Evolutionary conservation across 192 early-diverging fungal genomes (phyloP), one percentile per base, ranked within the genome.

Genomic region (Coemansia sp.): DNA sequence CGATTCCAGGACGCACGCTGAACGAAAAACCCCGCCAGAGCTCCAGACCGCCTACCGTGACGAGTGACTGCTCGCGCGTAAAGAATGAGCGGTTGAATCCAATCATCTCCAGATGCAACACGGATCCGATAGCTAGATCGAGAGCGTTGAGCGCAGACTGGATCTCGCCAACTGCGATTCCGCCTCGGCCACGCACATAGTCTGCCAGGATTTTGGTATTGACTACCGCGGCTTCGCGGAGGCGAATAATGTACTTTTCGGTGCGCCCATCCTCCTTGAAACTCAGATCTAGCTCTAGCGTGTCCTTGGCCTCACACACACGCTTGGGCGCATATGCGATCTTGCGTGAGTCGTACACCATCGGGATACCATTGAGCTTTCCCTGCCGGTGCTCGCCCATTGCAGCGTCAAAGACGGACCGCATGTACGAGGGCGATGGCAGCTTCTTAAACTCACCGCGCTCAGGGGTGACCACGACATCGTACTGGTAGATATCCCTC

Each of bases 1-100:
- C 93, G 20, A 72, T 43, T 31, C 91, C 85, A 7, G 95, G 94
- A 9, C 92, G 87, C 40, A 95, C 89, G 34, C 92, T 93, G 58
- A 97, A 94, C 70, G 95, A 96, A 76, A 93, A 95, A 13, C 97
- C 97, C 72, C 91, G 90, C 96, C 96, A 96, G 7, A 95, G 88
- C 85, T 96, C 93, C 24, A 91, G 88, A 16, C 96, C 94, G 63
- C 94, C 91, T 7, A 68, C 74, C 0, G 88, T 85, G 52, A 63
- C 64, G 46, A 64, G 62, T 2, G 79, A 72, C 65, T 86, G 87
- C 16, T 88, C 83, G n/a, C 91, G 88, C 0, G 94, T 97, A 70
- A 92, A 97, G 85, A 98, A 97, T 36, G 94, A 97, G 2, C 95
- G 87, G 10, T 93, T 90, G 62, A 95, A 91, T 33, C 90, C 93